A percentile compares a stretch with the other conserved stretches of the same genome.
These are phyloP conservation scores for Anaeromyces robustus DNA, from an alignment of 192 early-diverging fungal species.

Conservation along the genomic window DNA sequence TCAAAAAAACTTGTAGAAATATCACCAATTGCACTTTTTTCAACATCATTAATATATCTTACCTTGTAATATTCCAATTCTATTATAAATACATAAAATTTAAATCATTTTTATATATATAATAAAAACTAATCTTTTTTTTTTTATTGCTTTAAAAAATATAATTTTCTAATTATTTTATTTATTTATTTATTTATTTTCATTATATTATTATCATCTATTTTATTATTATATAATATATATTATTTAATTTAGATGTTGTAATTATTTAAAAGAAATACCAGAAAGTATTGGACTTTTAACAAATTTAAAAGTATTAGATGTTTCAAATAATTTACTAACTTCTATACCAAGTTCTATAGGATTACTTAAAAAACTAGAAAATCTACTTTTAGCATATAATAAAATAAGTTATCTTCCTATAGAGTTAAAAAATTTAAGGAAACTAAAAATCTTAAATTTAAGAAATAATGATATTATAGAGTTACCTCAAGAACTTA, in stretches of 20 bases:
- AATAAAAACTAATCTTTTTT: no score
- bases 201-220: no score
- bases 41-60: background rate
- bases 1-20: background rate
- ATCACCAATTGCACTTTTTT: background rate
- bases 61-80: background rate
- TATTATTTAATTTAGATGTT: background rate
- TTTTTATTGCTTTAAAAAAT: no score
- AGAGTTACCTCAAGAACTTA: background rate
- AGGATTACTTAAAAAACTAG: slow-evolving; percentile 40
- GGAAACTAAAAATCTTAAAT: background rate
- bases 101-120: no score
- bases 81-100: no score
- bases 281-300: slow-evolving; percentile 55
- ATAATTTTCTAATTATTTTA: no score
- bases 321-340: slow-evolving; percentile 46
- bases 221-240: no score
- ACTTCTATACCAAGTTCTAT: slow-evolving; percentile 43
- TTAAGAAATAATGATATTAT: background rate
- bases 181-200: no score
- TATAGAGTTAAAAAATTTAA: background rate
- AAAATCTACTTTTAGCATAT: background rate
- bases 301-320: slow-evolving; percentile 46
- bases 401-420: background rate
- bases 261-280: slow-evolving; percentile 11